Evolutionary conservation across 352 stramenopile genomes (phyloP), one percentile per base, ranked within the genome.

Genomic region (Pythium sp.): DNA sequence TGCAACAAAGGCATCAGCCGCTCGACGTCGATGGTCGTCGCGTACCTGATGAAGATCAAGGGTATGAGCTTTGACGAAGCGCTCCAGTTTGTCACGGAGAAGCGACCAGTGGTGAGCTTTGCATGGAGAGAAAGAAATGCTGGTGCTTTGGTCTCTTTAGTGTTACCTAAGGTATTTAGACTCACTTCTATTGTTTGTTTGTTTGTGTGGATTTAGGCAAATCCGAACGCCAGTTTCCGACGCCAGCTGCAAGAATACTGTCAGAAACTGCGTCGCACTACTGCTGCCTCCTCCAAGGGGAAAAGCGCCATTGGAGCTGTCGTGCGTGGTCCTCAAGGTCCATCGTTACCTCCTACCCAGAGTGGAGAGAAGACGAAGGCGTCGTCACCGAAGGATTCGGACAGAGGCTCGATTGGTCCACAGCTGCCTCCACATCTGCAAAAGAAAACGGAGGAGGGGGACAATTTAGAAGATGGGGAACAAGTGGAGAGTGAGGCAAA

Each of bases 1-100:
- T 98, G 92, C 74, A 94, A 93, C 74, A 95, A 96, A 74, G 92
- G 92, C 62, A 85, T 97, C 62, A 97, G 88, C 70, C 84, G 92
- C 58, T 97, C 90, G 32, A 82, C 87, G 60, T 95, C 91, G 30
- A 86, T 98, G 69, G 89, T 98, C 36, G 70, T 95, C 51, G 92
- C 85, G 15, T 98, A 98, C 80, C 73, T 98, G 28, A 97, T 98
- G 82, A 93, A 95, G 63, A 72, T 76, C n/a, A 69, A 84, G 15
- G 73, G 68, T 20, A 84, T 97, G 70, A 80, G 68, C 56, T 89
- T 88, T 32, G 72, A 80, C 9, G 83, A 94, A 30, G 90, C 91
- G 11, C 69, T 96, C 28, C 54, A 59, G 22, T 81, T 91, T 36
- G 79, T 97, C 5, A 59, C 76, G 2, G 66, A 74, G 1, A 86